phyloP scores from a whole-genome alignment of 371 early-diverging fungal genomes.

The Fennellomyces sp. region DNA sequence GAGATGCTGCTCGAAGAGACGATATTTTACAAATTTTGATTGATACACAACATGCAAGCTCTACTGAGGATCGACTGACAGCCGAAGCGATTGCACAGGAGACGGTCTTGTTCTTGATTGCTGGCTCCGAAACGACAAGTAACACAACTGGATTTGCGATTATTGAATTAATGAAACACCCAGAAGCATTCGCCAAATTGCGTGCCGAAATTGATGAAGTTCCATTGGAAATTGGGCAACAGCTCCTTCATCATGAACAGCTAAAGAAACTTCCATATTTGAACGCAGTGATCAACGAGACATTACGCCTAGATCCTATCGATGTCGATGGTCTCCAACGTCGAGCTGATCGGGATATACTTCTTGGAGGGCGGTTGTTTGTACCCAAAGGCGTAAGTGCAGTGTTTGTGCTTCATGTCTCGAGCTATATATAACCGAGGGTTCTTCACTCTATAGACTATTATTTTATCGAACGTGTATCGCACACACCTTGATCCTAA shows the following conservation, averaged over 20 bases:
- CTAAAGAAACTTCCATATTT: conserved; percentile 36
- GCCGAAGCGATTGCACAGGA: conserved; percentile 34
- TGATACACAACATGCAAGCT: conserved; percentile 22
- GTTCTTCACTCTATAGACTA: not conserved
- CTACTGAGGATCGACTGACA: conserved; percentile 28
- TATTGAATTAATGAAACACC: conserved; percentile 29
- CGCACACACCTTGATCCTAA: conserved; percentile 23
- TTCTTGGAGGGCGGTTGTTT: conserved; percentile 17
- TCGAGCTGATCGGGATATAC: conserved; percentile 15
- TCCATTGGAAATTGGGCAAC: not conserved
- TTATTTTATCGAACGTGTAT: conserved; percentile 10
- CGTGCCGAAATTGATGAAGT: conserved; percentile 31
- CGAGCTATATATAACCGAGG: not conserved
- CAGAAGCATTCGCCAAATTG: conserved; percentile 24
- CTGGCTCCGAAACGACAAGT: conserved; percentile 45
- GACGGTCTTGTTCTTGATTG: conserved; percentile 37
- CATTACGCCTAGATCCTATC: conserved; percentile 35
- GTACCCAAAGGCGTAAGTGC: conserved; percentile 20
- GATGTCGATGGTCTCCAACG: conserved; percentile 26
- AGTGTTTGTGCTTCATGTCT: too few relatives aligned
- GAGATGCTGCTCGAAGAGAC: conserved; percentile 19
- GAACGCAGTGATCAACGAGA: conserved; percentile 40
- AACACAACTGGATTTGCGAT: conserved; percentile 39
- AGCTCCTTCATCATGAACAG: conserved; percentile 29
- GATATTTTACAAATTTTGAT: conserved; percentile 46